Evolutionary conservation across 495 filamentous ascomycete species (phyloP), one percentile per base, ranked within the genome.

Genomic region (Haplographium delicatum): DNA sequence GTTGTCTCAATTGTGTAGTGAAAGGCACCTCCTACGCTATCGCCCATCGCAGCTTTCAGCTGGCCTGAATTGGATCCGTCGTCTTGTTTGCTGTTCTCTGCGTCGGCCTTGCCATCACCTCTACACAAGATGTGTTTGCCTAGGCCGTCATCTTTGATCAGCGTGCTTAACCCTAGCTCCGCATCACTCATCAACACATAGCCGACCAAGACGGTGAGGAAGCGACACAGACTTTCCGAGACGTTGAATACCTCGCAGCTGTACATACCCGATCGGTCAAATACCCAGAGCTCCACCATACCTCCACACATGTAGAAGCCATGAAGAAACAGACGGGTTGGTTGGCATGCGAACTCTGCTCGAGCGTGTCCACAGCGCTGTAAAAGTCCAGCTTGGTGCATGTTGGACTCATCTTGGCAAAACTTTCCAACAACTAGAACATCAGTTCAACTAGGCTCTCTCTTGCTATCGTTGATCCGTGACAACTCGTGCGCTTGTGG

Each of bases 261-360:
- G 53, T 72, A 74, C 41, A 58, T 52, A 35, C 68, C 66, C 51
- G 68, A 71, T 43, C 71, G 63, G 61, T 72, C 66, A 60, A 72
- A 73, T 19, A 69, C 62, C 69, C 64, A 73, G 44, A 62, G 47
- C 55, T 70, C 58, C 35, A 71, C 62, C 22, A 54, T 40, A 24
- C 56, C 61, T 26, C 60, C 64, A 44, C 54, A 56, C 41, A 73
- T 58, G 42, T 56, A 62, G 48, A 72, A 72, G 41, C 55, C 66
- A 58, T 70, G 64, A 31, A 72, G 26, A 44, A 66, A 72, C 22
- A 54, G 57, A 13, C 35, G 35, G 16, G 35, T 19, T 9, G 35
- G 35, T 18, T 39, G 35, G 35, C 35, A 9, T 6, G 9, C 8
- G 16, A 39, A 39, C 6, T 9, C 35, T 16, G 6, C 8, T 19